These are phyloP conservation scores for Diutina neorugosa DNA, from an alignment of 1,139 yeast species.

Conservation along the genomic window DNA sequence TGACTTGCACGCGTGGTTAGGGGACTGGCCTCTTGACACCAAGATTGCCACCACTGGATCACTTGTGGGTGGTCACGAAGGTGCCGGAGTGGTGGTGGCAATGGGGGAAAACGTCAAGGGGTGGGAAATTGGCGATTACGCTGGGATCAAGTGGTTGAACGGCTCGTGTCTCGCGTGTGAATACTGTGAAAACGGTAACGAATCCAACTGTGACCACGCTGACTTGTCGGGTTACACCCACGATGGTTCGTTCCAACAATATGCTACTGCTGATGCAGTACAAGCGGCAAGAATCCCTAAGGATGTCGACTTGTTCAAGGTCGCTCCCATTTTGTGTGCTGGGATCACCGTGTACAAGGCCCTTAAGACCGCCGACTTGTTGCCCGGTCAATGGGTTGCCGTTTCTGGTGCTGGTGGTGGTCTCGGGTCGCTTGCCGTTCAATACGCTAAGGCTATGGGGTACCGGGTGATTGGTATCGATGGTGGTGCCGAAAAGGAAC, in stretches of 20 bases:
- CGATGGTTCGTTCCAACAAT: constrained; percentile 11
- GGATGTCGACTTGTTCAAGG: constrained; percentile 10
- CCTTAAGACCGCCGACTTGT: constrained; percentile 9
- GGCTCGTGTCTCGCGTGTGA: constrained; percentile 10
- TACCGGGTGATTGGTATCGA: constrained; percentile 10
- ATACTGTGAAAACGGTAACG: constrained; percentile 10
- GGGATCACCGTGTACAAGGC: constrained; percentile 12
- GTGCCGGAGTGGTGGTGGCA: constrained; percentile 11
- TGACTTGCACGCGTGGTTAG: constrained; percentile 11
- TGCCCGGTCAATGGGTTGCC: constrained; percentile 11
- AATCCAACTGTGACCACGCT: constrained; percentile 10
- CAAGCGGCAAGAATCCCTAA: constrained; percentile 10
- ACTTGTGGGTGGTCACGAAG: constrained; percentile 11
- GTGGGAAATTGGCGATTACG: constrained; percentile 11
- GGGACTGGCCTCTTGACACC: constrained; percentile 11
- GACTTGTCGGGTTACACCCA: constrained; percentile 12
- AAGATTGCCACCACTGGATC: constrained; percentile 6
- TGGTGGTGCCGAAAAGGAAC: constrained; percentile 10
- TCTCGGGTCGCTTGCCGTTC: constrained; percentile 11
- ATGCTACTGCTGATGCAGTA: constrained; percentile 11
- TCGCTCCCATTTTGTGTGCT: constrained; percentile 11
- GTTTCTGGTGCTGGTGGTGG: constrained; percentile 12
- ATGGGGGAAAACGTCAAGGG: constrained; percentile 10
- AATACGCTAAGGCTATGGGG: constrained; percentile 11
- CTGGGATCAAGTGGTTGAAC: constrained; percentile 12